Base-by-base conservation (phyloP, 352 stramenopile species). In the Thalassiosira livingstoniorum region DNA sequence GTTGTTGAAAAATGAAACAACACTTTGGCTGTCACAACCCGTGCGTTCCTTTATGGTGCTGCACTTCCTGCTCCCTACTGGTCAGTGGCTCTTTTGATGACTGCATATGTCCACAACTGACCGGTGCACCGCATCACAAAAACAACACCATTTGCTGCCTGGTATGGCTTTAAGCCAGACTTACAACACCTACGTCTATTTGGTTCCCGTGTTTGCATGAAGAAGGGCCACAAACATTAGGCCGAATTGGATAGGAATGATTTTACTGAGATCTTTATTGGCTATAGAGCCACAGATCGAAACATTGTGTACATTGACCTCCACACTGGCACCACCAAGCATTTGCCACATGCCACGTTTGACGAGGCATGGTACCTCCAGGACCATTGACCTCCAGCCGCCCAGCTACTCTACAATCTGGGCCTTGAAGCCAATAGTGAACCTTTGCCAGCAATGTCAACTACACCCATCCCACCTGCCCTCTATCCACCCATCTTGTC, bases 321-420 rank as follows among this genome's bases (percentile, higher is more conserved):
- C 3, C n/a, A 76, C 47, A 55, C 42, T 25, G 75, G 75, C 11
- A 27, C 29, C 65, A 82, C 35, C 11, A 78, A 78, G 47, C 27
- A 21, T 39, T 55, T 31, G 25, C 57, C 61, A 31, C 57, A 78
- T 27, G 65, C 74, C 2, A 39, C 66, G 13, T 82, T 82, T 58
- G 64, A 82, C 29, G 55, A 82, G 35, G 64, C 65, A 31, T 82
- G 75, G 75, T 82, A 82, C 42, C 32, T 71, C 2, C 65, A 76
- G 29, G 31, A 29, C 18, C n/a, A 13, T 32, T 39, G 55, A 13
- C 75, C 75, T 23, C 64, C 75, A 18, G 57, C 29, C 0, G 64
- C 65, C 25, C 75, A 76, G 27, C 34, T 76, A 1, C 27, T 77
- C 4, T 82, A 66, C 53, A 35, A 67, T 25, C 47, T 82, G 18